Base-by-base conservation (phyloP, 495 filamentous ascomycete genomes). In the Cercophora sp. region DNA sequence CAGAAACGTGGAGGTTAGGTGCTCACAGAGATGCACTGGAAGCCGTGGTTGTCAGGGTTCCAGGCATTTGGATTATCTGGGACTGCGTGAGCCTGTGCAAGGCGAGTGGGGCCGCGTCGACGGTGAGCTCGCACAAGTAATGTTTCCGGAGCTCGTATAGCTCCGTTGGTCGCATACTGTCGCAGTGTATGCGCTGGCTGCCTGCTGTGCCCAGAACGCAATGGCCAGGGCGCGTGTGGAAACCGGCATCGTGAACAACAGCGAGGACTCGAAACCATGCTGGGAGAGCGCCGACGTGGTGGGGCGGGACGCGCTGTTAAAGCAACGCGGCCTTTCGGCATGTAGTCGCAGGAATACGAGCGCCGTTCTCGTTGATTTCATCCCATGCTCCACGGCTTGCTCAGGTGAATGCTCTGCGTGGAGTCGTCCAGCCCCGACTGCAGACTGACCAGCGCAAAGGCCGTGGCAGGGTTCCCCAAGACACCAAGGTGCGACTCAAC, bases 51-150 rank as follows among this genome's bases (percentile, higher is more conserved):
- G 23, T 65, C 59, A 19, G 61, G 52, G 52, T 65, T 64, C 64
- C 64, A 67, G 20, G 64, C 64, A 16, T 67, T 60, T n/a, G 64
- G 54, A 26, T 58, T 51, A 46, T 57, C 58, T 60, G 50, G 31
- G 16, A 32, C 25, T 18, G 19, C 27, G 40, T 44, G 8, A 51
- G 36, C 25, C 29, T 15, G 23, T 27, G 43, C 19, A 20, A 24
- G 3, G 20, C 22, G n/a, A 26, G 52, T 55, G 31, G 48, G 20
- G 22, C n/a, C 22, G 37, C 9, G 20, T 16, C 13, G n/a, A 16
- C 20, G 24, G 26, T 11, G 13, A 29, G 36, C 24, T 39, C 62
- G 49, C 42, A 66, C 63, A 66, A 20, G 51, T 61, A 41, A 66
- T 36, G 18, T 54, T 48, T 20, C 44, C 49, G 19, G 32, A 57